phyloP scores from a whole-genome alignment of 176 grass and related monocot genomes.

The Poa pratensis region DNA sequence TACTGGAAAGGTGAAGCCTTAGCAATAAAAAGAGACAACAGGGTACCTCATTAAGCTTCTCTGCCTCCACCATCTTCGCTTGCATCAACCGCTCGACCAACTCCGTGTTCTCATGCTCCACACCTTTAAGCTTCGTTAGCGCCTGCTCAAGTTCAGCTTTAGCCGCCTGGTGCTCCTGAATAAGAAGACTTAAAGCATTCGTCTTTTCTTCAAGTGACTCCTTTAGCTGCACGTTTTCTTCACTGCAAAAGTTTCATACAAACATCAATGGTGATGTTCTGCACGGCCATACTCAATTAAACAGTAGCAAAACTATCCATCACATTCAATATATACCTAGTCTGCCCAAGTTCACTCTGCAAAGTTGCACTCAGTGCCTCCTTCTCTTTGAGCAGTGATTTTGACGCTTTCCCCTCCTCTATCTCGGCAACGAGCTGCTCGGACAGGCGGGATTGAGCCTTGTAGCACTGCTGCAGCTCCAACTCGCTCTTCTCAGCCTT shows the following conservation, averaged over 20 bases:
- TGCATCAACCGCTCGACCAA: slow-evolving; percentile 93
- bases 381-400: slow-evolving; percentile 76
- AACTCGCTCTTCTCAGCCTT: slow-evolving; percentile 83
- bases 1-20: slow-evolving; percentile 11
- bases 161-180: slow-evolving; percentile 71
- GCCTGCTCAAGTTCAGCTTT: slow-evolving; percentile 74
- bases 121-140: slow-evolving; percentile 66
- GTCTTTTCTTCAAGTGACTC: slow-evolving; percentile 80
- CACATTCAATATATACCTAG: slow-evolving; percentile 60
- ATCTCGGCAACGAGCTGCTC: slow-evolving; percentile 78
- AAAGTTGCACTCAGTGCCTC: slow-evolving; percentile 58
- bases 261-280: slow-evolving; percentile 30
- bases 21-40: slow-evolving; percentile 25
- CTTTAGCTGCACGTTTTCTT: slow-evolving; percentile 78
- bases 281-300: slow-evolving; percentile 3
- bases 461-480: slow-evolving; percentile 91
- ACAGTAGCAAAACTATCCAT: slow-evolving; percentile 31
- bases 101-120: slow-evolving; percentile 70
- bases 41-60: slow-evolving; percentile 96
- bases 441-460: slow-evolving; percentile 76
- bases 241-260: slow-evolving; percentile 50
- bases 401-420: slow-evolving; percentile 67
- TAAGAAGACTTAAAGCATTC: slow-evolving; percentile 74
- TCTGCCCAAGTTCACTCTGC: slow-evolving; percentile 64
- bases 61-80: slow-evolving; percentile 97